Evolutionary conservation across 345 rosid species (phyloP).

Genomic region (Brassica carinata): DNA sequence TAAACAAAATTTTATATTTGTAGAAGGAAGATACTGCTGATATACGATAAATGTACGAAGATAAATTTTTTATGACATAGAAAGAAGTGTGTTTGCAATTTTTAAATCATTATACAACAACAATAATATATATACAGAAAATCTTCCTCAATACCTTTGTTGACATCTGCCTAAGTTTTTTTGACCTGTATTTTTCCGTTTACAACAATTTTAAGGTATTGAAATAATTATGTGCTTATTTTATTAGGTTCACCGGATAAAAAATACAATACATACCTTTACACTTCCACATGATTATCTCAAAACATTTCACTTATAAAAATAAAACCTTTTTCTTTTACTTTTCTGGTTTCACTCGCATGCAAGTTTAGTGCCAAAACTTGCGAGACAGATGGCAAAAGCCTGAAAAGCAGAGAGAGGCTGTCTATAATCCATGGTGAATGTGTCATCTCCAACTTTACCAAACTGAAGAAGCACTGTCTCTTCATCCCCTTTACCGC

Average conservation of each 20-base stretch:
- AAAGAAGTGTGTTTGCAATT: no score
- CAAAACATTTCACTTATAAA: conserved; percentile 26
- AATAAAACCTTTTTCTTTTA: background rate
- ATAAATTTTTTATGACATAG: no score
- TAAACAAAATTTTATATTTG: no score
- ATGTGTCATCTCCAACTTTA: conserved; percentile 78
- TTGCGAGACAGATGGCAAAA: conserved; percentile 89
- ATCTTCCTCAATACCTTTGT: no score
- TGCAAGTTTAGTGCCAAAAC: conserved; percentile 95
- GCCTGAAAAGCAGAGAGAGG: conserved; percentile 95
- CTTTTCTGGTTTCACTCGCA: conserved; percentile 56
- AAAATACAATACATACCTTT: conserved; percentile 3
- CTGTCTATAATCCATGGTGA: conserved; percentile 93
- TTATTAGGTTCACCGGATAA: background rate
- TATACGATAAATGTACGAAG: no score
- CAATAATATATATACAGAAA: no score
- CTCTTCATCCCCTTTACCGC: conserved; percentile 89
- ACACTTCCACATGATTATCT: conserved; percentile 33
- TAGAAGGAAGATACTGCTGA: no score
- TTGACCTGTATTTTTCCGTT: no score
- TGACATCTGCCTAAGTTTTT: no score
- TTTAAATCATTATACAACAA: no score
- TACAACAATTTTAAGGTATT: no score
- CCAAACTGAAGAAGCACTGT: conserved; percentile 89
- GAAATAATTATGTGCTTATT: conserved; percentile 22